A percentile compares a stretch with the other conserved stretches of the same genome.
phyloP scores from a whole-genome alignment of 2,329 filamentous ascomycete species.

The Phialophora chinensis region DNA sequence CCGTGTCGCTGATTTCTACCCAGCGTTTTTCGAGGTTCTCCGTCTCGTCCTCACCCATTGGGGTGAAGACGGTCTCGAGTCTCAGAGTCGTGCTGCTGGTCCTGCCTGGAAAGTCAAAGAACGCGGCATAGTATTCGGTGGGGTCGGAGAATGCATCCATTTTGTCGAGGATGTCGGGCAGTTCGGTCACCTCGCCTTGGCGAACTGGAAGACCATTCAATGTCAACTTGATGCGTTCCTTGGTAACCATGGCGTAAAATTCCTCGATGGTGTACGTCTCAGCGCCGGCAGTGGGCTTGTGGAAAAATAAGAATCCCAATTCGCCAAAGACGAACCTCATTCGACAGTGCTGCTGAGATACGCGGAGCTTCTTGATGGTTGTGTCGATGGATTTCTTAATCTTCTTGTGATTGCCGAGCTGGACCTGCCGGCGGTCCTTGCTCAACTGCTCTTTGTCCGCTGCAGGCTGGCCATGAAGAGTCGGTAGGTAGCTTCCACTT shows the following conservation, averaged over 20 bases:
- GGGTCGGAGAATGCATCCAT: conserved; percentile 38
- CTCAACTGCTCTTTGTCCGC: conserved; percentile 38
- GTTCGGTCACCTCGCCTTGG: conserved; percentile 37
- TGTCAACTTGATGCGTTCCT: conserved; percentile 46
- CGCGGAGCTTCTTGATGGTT: conserved; percentile 44
- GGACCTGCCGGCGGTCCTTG: conserved; percentile 37
- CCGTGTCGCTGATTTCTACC: conserved; percentile 41
- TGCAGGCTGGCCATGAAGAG: conserved; percentile 37
- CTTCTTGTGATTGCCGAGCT: conserved; percentile 43
- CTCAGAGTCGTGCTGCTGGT: conserved; percentile 43
- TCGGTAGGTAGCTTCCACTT: conserved; percentile 29
- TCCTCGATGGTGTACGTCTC: conserved; percentile 46
- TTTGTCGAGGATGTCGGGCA: conserved; percentile 42
- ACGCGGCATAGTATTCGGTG: conserved; percentile 47
- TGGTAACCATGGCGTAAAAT: conserved; percentile 49
- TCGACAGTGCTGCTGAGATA: conserved; percentile 46
- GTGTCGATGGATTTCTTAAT: conserved; percentile 43
- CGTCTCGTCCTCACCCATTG: conserved; percentile 23
- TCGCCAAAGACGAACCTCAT: conserved; percentile 53
- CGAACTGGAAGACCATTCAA: conserved; percentile 37
- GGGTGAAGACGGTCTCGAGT: conserved; percentile 44
- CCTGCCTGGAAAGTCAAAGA: conserved; percentile 48
- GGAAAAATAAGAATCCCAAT: conserved; percentile 49
- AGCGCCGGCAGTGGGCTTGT: conserved; percentile 40
- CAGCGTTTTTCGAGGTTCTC: conserved; percentile 34